Conservation (phyloP, 2,329 filamentous ascomycete species). For the Orbilia brochopaga region DNA sequence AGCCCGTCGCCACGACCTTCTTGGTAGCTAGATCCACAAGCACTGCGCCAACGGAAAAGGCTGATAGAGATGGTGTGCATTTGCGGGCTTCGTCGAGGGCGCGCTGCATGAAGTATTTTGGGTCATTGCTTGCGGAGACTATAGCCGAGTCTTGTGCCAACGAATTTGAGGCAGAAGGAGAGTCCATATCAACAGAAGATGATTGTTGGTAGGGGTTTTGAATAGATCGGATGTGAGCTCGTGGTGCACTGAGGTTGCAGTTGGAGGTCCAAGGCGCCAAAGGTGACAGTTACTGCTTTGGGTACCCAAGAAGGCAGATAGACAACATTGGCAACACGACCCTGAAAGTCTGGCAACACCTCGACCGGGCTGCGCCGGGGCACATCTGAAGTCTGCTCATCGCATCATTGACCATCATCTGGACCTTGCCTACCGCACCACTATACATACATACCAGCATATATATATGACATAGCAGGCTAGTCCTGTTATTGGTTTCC, state of each 20-base stretch:
- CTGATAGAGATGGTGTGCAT: slow-evolving; percentile 84
- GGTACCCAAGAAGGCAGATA: no score
- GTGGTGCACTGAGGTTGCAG: no score
- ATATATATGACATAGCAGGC: not conserved
- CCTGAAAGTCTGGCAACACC: not conserved
- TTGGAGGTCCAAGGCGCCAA: no score
- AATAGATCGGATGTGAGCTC: no score
- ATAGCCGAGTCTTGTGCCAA: not conserved
- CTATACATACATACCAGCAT: no score
- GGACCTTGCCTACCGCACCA: no score
- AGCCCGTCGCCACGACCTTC: slow-evolving; percentile 76
- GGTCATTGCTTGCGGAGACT: not conserved
- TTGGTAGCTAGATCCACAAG: slow-evolving; percentile 67
- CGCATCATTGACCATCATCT: no score
- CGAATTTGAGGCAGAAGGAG: no score
- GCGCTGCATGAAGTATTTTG: slow-evolving; percentile 63
- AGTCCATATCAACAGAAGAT: no score
- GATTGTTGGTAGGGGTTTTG: no score
- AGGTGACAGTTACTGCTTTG: no score
- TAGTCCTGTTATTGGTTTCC: not conserved
- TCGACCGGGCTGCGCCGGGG: not conserved
- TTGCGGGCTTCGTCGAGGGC: slow-evolving; percentile 77
- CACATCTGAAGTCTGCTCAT: not conserved
- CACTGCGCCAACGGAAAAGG: slow-evolving; percentile 94
- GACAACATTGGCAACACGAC: slow-evolving; percentile 23